phyloP scores from a whole-genome alignment of 179 eudicot genomes.

The Dionaea muscipula region DNA sequence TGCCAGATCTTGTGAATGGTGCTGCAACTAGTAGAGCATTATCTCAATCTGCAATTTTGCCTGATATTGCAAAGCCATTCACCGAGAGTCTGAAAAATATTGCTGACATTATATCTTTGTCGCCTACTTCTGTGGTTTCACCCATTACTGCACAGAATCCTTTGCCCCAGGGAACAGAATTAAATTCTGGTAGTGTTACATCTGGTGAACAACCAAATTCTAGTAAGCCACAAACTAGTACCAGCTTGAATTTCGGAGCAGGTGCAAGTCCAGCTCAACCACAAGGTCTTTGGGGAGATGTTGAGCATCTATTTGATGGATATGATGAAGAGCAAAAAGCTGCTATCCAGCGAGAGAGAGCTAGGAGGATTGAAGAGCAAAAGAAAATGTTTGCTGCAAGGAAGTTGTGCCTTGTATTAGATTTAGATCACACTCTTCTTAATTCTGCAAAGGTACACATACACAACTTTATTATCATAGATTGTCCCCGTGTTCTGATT shows the following conservation, averaged over 20 bases:
- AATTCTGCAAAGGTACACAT: conserved; percentile 86
- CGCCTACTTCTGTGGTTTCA: conserved; percentile 35
- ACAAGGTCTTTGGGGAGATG: conserved; percentile 64
- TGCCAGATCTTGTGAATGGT: conserved; percentile 33
- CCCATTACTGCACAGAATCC: conserved; percentile 26
- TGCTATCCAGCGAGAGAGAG: conserved; percentile 81
- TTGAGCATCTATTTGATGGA: conserved; percentile 82
- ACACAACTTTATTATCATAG: not conserved
- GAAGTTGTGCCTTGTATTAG: conserved; percentile 91
- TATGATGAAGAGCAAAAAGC: conserved; percentile 85
- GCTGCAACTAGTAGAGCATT: conserved; percentile 22
- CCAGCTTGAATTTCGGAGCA: conserved; percentile 36
- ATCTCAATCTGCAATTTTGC: conserved; percentile 27
- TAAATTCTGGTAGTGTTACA: conserved; percentile 19
- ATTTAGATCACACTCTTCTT: conserved; percentile 94
- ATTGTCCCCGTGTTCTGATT: no score
- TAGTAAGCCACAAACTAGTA: conserved; percentile 18
- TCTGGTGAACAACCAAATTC: conserved; percentile 22
- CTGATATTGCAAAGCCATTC: conserved; percentile 66
- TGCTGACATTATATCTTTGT: conserved; percentile 49
- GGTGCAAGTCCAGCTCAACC: conserved; percentile 35
- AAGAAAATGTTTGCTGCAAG: conserved; percentile 74
- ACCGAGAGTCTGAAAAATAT: conserved; percentile 66
- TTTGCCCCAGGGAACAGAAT: conserved; percentile 29
- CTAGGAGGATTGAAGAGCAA: conserved; percentile 86